Conservation (phyloP, 257 asterid species). For the Solanum corneliomulleri region DNA sequence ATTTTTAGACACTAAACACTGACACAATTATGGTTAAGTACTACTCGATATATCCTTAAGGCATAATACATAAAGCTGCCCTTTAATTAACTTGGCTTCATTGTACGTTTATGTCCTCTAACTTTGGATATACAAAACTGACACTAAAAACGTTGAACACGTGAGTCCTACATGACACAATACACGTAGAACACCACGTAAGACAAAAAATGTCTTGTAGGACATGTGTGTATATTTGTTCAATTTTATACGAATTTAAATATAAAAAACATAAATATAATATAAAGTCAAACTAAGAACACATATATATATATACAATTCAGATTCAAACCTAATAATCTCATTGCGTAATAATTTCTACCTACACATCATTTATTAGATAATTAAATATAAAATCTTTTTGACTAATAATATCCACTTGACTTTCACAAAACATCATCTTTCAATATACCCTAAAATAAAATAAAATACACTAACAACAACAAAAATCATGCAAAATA, state of each 20-base stretch:
- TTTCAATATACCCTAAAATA: neutral
- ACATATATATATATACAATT: fast-evolving
- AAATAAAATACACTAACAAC: neutral
- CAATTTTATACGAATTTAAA: too few relatives aligned
- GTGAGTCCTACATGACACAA: too few relatives aligned
- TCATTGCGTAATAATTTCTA: neutral
- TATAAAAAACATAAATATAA: too few relatives aligned
- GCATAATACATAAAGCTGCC: too few relatives aligned
- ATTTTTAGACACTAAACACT: neutral
- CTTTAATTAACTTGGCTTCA: too few relatives aligned
- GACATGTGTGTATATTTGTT: too few relatives aligned
- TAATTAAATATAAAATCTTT: neutral
- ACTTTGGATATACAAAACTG: too few relatives aligned
- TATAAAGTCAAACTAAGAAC: too few relatives aligned
- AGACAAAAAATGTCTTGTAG: too few relatives aligned
- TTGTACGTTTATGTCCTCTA: too few relatives aligned
- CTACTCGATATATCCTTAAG: neutral
- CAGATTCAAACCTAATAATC: neutral
- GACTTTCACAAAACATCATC: neutral
- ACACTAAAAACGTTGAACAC: too few relatives aligned
- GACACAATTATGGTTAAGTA: neutral
- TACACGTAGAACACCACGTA: too few relatives aligned
- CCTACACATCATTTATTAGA: neutral
- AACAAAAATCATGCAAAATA: neutral
- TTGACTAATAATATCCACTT: neutral